Base-by-base conservation (phyloP, 306 rosid genomes). In the Sicyos baderoa region DNA sequence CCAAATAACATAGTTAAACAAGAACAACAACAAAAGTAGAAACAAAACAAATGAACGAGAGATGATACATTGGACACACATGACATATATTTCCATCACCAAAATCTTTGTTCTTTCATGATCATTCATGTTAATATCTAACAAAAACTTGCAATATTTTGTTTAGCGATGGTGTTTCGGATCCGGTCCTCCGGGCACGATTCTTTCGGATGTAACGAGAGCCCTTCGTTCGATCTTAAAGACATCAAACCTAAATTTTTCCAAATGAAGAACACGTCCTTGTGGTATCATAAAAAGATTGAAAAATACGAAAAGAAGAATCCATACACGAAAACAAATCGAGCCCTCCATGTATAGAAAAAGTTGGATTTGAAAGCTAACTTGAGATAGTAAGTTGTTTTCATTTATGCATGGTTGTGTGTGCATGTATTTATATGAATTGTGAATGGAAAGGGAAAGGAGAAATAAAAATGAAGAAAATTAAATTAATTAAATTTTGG, bases 121-220 rank as follows among this genome's bases (percentile, higher is more conserved):
- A 35, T 61, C 22, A 12, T 25, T 9, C 1, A 58, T 58, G 6
- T 27, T 51, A 10, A 9, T 44, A 44, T 44, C 13, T 44, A 13
- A 23, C 3, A 56, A 14, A 23, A 14, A 6, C 17, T 57, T 21
- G 18, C 4, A 58, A 25, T 61, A n/a, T n/a, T n/a, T n/a, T 5
- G 37, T 29, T 18, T 61, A 35, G 4, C 1, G 0, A 19, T 63
- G 25, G 8, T 40, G 69, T 11, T 40, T 63, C 4, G 69, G 69
- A 42, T 63, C 69, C 1, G 69, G 69, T 40, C 69, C 69, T 18
- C 52, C 52, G 4, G 69, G 52, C 11, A 63, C 52, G 12, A 40
- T 40, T 63, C 69, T 63, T 63, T 63, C 69, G 2, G 52, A 37
- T 0, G 4, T 63, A 42, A 5, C 5, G 15, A 63, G 52, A 63